Evolutionary conservation across 495 filamentous ascomycete species (phyloP).

Genomic region (Neurospora terricola): DNA sequence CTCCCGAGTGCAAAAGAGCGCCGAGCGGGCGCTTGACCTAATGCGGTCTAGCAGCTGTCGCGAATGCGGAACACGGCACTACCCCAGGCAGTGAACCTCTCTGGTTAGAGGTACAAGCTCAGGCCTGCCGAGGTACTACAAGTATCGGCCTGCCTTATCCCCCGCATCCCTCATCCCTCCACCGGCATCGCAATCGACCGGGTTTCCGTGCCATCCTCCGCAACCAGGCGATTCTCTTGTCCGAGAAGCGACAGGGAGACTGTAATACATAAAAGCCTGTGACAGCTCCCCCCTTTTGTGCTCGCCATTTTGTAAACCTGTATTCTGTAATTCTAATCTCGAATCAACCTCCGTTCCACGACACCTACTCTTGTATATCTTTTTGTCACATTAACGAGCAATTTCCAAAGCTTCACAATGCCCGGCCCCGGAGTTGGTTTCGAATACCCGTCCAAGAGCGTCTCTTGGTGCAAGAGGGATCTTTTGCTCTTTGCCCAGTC

Average conservation of each 20-base stretch:
- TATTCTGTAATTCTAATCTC: not conserved
- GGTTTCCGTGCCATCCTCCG: not conserved
- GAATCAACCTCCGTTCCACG: not conserved
- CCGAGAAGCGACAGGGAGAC: not conserved
- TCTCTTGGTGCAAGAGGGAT: constrained; percentile 81
- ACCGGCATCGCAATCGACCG: not conserved
- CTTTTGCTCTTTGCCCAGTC: constrained; percentile 77
- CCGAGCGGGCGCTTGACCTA: not conserved
- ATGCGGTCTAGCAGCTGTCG: not conserved
- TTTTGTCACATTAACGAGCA: not conserved
- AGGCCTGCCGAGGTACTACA: not conserved
- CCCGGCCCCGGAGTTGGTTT: constrained; percentile 62
- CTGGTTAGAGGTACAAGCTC: not conserved
- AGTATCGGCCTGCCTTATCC: not conserved
- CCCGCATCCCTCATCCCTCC: not conserved
- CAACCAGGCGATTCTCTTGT: not conserved
- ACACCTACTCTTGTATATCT: not conserved
- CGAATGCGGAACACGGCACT: not conserved
- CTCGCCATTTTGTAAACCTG: not conserved
- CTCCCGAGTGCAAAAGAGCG: not conserved
- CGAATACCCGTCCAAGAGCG: constrained; percentile 61
- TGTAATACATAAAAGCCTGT: not conserved
- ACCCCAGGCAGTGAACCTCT: not conserved
- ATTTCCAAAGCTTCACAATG: constrained; percentile 20
- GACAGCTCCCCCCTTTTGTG: not conserved